Percentiles rank a stretch among this genome's conserved stretches.
phyloP scores from a whole-genome alignment of 805 yeast species.

The Candida xyloterini region DNA sequence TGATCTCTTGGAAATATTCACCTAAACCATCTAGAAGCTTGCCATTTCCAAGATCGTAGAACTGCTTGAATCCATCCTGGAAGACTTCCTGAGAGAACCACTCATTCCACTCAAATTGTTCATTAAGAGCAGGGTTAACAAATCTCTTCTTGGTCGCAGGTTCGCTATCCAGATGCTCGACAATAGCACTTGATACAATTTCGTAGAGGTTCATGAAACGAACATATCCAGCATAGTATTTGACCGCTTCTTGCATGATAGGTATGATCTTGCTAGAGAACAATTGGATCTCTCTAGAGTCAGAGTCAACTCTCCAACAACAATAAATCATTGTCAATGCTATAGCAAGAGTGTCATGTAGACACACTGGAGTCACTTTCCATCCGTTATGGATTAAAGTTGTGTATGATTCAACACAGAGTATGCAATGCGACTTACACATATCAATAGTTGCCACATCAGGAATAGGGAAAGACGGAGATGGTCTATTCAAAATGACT shows the following conservation, averaged over 20 bases:
- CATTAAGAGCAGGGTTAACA: background rate
- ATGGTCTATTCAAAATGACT: constrained; percentile 24
- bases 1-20: constrained; percentile 3
- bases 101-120: constrained; percentile 24
- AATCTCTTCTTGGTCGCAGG: constrained; percentile 1
- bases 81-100: constrained; percentile 27
- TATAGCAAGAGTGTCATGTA: constrained; percentile 22
- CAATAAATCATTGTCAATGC: constrained; percentile 27
- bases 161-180: constrained; percentile 15
- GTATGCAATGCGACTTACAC: constrained; percentile 21
- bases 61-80: constrained; percentile 23
- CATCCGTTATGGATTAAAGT: constrained; percentile 15
- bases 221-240: constrained; percentile 14
- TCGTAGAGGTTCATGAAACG: constrained; percentile 20
- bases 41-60: constrained; percentile 15
- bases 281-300: constrained; percentile 13
- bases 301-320: constrained; percentile 23
- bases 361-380: constrained; percentile 18
- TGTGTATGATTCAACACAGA: constrained; percentile 17
- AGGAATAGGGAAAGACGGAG: constrained; percentile 25
- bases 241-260: constrained; percentile 20
- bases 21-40: constrained; percentile 1
- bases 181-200: constrained; percentile 19
- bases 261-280: constrained; percentile 14
- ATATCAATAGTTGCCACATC: constrained; percentile 12